A percentile compares a stretch with the other conserved stretches of the same genome.
Conservation (phyloP, 1,284 basidiomycete species). For the Boletus sp. region DNA sequence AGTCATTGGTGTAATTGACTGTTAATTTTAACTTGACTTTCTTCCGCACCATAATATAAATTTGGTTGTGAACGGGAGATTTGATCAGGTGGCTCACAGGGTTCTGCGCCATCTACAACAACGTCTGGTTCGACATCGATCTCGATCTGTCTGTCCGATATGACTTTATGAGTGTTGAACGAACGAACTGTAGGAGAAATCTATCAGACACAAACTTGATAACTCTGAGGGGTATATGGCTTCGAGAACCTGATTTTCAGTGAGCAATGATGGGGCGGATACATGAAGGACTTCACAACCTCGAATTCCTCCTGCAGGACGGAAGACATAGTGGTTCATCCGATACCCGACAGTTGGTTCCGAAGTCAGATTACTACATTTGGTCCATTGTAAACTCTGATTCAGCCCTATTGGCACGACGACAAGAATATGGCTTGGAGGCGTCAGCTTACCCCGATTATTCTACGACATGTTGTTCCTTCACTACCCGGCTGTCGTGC, state of each 20-base stretch:
- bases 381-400: slow-evolving; percentile 14
- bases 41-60: slow-evolving; percentile 26
- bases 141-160: slow-evolving; percentile 77
- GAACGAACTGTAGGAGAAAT: slow-evolving; percentile 28
- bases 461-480: slow-evolving; percentile 14
- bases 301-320: slow-evolving; percentile 85
- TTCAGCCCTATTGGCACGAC: background rate
- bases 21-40: slow-evolving; percentile 75
- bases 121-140: slow-evolving; percentile 92
- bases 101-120: slow-evolving; percentile 56
- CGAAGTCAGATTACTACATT: slow-evolving; percentile 21
- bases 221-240: slow-evolving; percentile 95
- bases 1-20: slow-evolving; percentile 68
- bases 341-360: slow-evolving; percentile 28
- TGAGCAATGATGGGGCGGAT: slow-evolving; percentile 10
- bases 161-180: slow-evolving; percentile 67
- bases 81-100: slow-evolving; percentile 46
- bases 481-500: background rate
- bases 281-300: slow-evolving; percentile 44
- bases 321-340: slow-evolving; percentile 48
- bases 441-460: slow-evolving; percentile 13
- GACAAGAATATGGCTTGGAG: slow-evolving; percentile 24
- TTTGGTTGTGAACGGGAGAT: slow-evolving; percentile 12
- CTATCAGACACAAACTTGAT: slow-evolving; percentile 66
- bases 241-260: slow-evolving; percentile 74